phyloP scores from a whole-genome alignment of 140 eudicot genomes.

The Senecio squalidus region DNA sequence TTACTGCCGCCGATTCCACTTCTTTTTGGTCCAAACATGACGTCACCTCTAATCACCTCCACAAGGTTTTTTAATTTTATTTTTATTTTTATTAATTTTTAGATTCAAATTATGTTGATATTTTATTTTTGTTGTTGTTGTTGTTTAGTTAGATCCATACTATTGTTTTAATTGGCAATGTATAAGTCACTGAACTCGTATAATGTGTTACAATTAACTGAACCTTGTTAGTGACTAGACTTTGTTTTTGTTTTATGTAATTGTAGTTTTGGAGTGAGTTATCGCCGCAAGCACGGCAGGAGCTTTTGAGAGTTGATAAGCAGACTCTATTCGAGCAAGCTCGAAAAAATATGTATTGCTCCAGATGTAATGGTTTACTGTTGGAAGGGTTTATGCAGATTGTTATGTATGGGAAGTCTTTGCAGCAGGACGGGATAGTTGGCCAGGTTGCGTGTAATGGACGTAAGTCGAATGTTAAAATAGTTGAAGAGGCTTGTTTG shows the following conservation, averaged over 20 bases:
- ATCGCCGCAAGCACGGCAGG: conserved; percentile 71
- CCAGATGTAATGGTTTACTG: conserved; percentile 95
- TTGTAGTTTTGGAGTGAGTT: conserved; percentile 92
- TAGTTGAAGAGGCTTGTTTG: conserved; percentile 31
- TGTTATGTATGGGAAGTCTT: conserved; percentile 90
- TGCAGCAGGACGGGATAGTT: conserved; percentile 70
- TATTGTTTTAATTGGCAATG: not conserved
- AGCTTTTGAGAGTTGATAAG: conserved; percentile 80
- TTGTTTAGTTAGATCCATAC: conserved; percentile 6
- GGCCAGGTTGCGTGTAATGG: conserved; percentile 40
- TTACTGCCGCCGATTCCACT: conserved; percentile 27
- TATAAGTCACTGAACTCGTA: conserved; percentile 3
- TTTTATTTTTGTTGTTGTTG: not conserved
- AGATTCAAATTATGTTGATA: not conserved
- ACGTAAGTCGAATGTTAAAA: conserved; percentile 32
- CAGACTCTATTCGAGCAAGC: conserved; percentile 92
- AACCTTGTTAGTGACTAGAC: conserved; percentile 12
- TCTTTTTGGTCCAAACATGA: conserved; percentile 80
- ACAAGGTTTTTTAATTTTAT: conserved; percentile 46
- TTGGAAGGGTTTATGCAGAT: conserved; percentile 94
- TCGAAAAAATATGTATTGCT: conserved; percentile 92
- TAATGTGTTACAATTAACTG: not conserved
- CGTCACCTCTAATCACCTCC: conserved; percentile 65
- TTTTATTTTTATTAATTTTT: not conserved
- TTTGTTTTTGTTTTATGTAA: not conserved